A percentile compares a stretch with the other conserved stretches of the same genome.
These are phyloP conservation scores for Paraphoma chrysanthemicola DNA, from an alignment of 2,329 filamentous ascomycete species.

Conservation along the genomic window DNA sequence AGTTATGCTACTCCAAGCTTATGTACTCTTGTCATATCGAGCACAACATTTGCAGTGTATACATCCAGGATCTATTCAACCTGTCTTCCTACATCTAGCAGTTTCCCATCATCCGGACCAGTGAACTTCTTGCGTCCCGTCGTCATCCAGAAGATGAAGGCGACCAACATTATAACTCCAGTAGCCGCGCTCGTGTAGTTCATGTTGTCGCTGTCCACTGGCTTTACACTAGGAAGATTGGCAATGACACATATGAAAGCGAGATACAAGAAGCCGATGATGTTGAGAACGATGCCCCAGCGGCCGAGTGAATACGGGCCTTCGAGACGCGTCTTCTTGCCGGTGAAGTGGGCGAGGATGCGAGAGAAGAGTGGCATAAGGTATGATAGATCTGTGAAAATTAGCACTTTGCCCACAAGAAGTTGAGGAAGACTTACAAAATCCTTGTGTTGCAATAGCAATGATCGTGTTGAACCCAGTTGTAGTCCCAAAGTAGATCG, in stretches of 20 bases:
- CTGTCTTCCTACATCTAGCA: slow-evolving; percentile 18
- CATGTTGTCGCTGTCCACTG: slow-evolving; percentile 63
- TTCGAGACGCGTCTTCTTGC: slow-evolving; percentile 52
- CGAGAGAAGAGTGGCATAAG: slow-evolving; percentile 62
- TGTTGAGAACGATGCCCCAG: slow-evolving; percentile 55
- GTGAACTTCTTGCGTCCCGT: slow-evolving; percentile 60
- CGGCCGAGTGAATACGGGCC: slow-evolving; percentile 56
- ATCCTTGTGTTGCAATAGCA: slow-evolving; percentile 64
- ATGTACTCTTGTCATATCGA: background rate
- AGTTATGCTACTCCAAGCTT: background rate
- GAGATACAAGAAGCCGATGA: slow-evolving; percentile 59
- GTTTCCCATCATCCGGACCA: slow-evolving; percentile 50
- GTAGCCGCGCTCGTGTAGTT: slow-evolving; percentile 66
- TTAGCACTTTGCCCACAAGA: slow-evolving; percentile 1
- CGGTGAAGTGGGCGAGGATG: slow-evolving; percentile 55
- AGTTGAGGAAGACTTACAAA: slow-evolving; percentile 50
- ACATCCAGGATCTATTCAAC: background rate
- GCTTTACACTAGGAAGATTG: slow-evolving; percentile 61
- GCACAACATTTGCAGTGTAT: background rate
- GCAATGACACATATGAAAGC: slow-evolving; percentile 63
- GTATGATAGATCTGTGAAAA: slow-evolving; percentile 59
- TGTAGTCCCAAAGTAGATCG: slow-evolving; percentile 62
- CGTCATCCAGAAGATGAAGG: slow-evolving; percentile 59
- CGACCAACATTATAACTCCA: slow-evolving; percentile 61
- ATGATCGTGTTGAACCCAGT: slow-evolving; percentile 65